Evolutionary conservation across 2,329 filamentous ascomycete genomes (phyloP).

Genomic region (Diplodia scrobiculata): DNA sequence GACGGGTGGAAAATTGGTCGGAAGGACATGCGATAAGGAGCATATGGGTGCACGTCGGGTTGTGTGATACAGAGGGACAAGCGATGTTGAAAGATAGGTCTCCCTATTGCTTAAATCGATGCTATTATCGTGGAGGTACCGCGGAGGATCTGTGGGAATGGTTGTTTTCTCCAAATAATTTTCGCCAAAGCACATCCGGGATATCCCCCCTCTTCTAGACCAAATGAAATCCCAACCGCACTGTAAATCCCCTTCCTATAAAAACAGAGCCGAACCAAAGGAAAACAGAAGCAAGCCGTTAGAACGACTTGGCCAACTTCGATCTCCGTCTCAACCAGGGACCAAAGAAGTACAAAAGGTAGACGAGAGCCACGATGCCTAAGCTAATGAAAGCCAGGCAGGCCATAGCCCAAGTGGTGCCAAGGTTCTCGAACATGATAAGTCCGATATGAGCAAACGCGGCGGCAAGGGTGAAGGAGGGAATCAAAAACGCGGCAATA

Average conservation of each 20-base stretch:
- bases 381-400: conserved; percentile 28
- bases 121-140: not conserved
- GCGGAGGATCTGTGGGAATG: not conserved
- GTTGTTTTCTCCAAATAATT: not conserved
- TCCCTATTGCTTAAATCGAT: not conserved
- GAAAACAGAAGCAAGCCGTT: not conserved
- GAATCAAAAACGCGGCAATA: conserved; percentile 28
- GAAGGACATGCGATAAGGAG: too few relatives aligned
- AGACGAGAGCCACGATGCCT: conserved; percentile 28
- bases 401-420: conserved; percentile 29
- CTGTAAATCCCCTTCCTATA: not conserved
- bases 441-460: conserved; percentile 28
- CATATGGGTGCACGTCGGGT: too few relatives aligned
- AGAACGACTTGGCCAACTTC: conserved; percentile 22
- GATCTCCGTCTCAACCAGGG: conserved; percentile 24
- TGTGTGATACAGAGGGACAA: not conserved
- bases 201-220: not conserved
- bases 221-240: not conserved
- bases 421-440: conserved; percentile 28
- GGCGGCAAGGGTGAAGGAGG: conserved; percentile 28
- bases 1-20: too few relatives aligned
- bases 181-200: not conserved
- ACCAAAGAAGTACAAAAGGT: conserved; percentile 28
- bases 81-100: not conserved
- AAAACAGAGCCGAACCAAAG: not conserved